Base-by-base conservation (phyloP, 148 eudicot species). In the Suaeda aralocaspica region DNA sequence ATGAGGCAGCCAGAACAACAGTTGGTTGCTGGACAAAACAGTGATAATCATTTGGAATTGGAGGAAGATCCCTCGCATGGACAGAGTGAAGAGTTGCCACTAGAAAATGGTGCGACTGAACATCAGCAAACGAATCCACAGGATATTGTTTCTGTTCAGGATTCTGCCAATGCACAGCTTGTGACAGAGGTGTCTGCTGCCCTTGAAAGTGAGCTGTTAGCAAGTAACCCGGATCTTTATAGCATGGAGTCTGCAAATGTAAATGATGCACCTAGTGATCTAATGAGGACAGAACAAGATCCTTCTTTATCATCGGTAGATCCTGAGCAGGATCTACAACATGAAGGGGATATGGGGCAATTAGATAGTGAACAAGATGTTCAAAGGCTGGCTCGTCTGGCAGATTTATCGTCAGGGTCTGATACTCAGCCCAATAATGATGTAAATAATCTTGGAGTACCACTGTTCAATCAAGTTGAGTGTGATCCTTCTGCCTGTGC, bases 241-340 rank as follows among this genome's bases (percentile, higher is more conserved):
- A 74, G 51, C 84, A 87, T 86, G 91, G 93, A 87, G 56, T 71
- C 78, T 72, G 88, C 82, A 42, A 87, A 83, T 72, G 91, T 67
- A 58, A 80, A 76, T 80, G 81, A 62, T n/a, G 67, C 39, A 67
- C 74, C 67, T n/a, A 63, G 59, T 59, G 86, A 83, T 71, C 73
- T 71, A 71, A 78, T 81, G 69, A 72, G 70, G 58, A 72, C 67
- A 50, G 26, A 68, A 36, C 74, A 50, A 66, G 79, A 69, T 59
- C 72, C 59, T 29, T 50, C 71, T 70, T 63, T 53, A 22, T 59
- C 81, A 1, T 65, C 71, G 59, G 36, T 44, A 29, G 59, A 63
- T 62, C 71, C 50, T 74, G 78, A 62, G 30, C 70, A 64, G 64
- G 60, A 63, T 72, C 39, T 39, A 48, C 74, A 29, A 57, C 72